Base-by-base conservation (phyloP, 129 eudicot species). In the Flaveria brownii region DNA sequence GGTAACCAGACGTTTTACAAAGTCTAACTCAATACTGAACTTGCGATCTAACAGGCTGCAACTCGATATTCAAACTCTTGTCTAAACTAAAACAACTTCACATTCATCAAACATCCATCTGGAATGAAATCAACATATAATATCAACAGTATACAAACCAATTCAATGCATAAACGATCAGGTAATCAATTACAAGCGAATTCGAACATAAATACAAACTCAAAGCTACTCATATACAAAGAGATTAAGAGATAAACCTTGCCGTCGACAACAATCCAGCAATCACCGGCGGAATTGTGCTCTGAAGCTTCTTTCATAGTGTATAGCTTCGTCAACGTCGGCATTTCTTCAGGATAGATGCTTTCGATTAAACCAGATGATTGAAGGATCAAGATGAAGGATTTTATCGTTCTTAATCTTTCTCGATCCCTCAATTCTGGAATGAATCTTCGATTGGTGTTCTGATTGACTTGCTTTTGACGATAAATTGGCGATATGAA, bases 241-340 rank as follows among this genome's bases (percentile, higher is more conserved):
- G 22, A 39, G 4, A 73, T 17, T 25, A 13, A 50, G 22, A 73
- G 16, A 41, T 11, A 5, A 60, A 93, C 98, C 96, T 93, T 93
- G 77, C 97, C 97, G 73, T 88, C 92, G 25, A 93, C 77, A 77
- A 87, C 89, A 56, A 93, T 75, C 98, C 98, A 90, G 75, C 97
- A 93, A 88, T 93, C 98, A 4, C 87, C 92, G 30, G 84, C 83
- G 67, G 92, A 80, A 75, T 90, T 90, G 85, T 93, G 98, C 69
- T 85, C 84, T 4, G 97, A 75, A 17, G 90, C 96, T 87, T 93
- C 98, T 71, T 87, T 78, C 95, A 90, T 86, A 51, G 92, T 33
- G 82, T 59, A 86, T 14, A 93, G 81, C 82, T 93, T 90, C 43
- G 96, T 90, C 64, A 93, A 61, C 10, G 96, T 93, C 54, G 98